phyloP scores from a whole-genome alignment of 148 eudicot species.

The Rhododendron ferrugineum region DNA sequence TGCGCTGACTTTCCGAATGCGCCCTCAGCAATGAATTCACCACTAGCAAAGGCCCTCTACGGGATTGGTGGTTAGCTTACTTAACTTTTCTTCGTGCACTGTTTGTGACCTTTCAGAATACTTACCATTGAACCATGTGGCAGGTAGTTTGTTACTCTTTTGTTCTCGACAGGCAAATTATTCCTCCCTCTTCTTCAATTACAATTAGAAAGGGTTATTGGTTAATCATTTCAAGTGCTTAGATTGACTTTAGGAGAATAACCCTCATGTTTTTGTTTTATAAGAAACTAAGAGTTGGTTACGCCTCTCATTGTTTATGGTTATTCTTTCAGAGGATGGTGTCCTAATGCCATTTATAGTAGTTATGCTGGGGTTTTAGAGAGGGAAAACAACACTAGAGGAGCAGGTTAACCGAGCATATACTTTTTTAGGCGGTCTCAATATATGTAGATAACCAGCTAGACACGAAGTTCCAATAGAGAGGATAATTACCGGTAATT shows the following conservation, averaged over 20 bases:
- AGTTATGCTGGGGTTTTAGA: neutral
- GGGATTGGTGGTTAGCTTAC: constrained; percentile 68
- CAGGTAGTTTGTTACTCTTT: neutral
- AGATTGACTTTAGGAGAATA: neutral
- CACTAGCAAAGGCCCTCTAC: constrained; percentile 64
- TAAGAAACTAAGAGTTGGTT: neutral
- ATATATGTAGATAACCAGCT: neutral
- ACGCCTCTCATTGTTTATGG: neutral
- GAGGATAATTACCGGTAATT: neutral
- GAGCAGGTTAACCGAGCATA: neutral
- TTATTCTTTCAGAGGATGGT: neutral
- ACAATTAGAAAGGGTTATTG: neutral
- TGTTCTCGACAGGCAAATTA: neutral
- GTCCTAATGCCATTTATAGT: neutral
- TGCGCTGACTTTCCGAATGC: constrained; percentile 92
- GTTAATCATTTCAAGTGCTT: neutral
- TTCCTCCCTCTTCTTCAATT: neutral
- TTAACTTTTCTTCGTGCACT: neutral
- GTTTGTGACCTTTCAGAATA: neutral
- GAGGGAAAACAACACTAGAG: too few species aligned
- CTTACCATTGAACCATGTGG: neutral
- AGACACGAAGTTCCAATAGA: neutral
- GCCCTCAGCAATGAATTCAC: constrained; percentile 83
- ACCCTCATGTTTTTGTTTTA: neutral
- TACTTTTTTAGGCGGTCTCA: neutral